Evolutionary conservation across 2,329 filamentous ascomycete species (phyloP), one percentile per base, ranked within the genome.

Genomic region (Trichoderma koningii): DNA sequence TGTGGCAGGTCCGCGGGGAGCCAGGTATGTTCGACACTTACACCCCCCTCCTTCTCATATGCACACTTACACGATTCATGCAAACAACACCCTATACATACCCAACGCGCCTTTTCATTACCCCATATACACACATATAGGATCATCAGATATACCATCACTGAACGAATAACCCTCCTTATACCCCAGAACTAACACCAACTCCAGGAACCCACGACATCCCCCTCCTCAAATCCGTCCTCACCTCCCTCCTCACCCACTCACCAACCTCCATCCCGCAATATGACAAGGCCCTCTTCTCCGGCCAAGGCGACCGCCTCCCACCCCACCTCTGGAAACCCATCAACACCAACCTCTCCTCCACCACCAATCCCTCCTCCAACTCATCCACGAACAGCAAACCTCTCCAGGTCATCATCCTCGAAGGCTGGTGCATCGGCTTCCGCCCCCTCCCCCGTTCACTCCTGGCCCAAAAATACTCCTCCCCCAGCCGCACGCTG

Each of bases 401-500:
- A 2, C 79, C 76, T n/a, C 77, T 85, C 26, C 76, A 84, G 26
- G 86, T 94, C 7, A 83, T 97, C 23, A 85, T 97, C 59, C 88
- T 97, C 68, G 93, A 97, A 76, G 93, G 93, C 19, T 97, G 93
- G 93, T 95, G 90, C 75, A 87, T 96, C 14, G 93, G 92, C 3
- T 97, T 97, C 78, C 86, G 88, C 6, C 76, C 89, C 0, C 76
- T 93, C 14, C 71, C 78, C 34, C 76, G 82, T 0, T 73, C 78
- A n/a, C 80, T 83, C 5, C 74, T 85, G 4, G 81, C 82, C 30
- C 74, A 87, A 3, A 82, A 82, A 70, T 79, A 81, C 73, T 84
- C 82, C 75, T 77, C 79, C 60, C 77, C 77, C 69, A 82, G 74
- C 75, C 85, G 74, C 74, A 85, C 75, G 41, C 81, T 82, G 51